These are phyloP conservation scores for Neltuma alba DNA, from an alignment of 306 rosid species.

Conservation along the genomic window DNA sequence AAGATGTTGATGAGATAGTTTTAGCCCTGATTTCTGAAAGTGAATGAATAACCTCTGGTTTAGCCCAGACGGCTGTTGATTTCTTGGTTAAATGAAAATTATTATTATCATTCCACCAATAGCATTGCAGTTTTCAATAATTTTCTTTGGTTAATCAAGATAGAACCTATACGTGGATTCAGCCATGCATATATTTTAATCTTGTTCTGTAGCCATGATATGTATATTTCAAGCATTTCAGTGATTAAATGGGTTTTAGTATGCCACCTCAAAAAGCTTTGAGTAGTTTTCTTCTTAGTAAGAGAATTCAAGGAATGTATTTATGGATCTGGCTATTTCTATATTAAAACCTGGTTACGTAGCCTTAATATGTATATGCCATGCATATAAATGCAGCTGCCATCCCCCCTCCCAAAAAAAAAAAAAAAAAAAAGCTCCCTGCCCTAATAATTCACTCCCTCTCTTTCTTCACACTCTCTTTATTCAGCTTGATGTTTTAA, in stretches of 20 bases:
- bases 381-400: not conserved
- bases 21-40: conserved; percentile 1
- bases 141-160: conserved; percentile 10
- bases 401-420: too few species aligned
- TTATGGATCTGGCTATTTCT: not conserved
- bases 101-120: conserved; percentile 17
- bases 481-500: not conserved
- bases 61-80: not conserved
- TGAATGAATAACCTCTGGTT: conserved; percentile 6
- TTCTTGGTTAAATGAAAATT: conserved; percentile 3
- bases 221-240: not conserved
- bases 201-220: conserved; percentile 10
- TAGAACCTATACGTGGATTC: conserved; percentile 10
- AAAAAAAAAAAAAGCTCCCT: too few species aligned
- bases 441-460: not conserved
- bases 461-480: not conserved
- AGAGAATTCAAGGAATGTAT: conserved; percentile 8
- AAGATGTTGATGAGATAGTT: conserved; percentile 1
- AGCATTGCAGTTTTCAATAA: not conserved
- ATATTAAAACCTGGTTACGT: conserved; percentile 8
- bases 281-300: conserved; percentile 9
- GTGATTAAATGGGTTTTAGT: not conserved
- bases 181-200: conserved; percentile 11
- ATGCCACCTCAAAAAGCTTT: conserved; percentile 15
- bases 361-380: not conserved